Evolutionary conservation across 225 moss, liverwort and hornwort species (phyloP).

Genomic region (Marchantia polymorpha): DNA sequence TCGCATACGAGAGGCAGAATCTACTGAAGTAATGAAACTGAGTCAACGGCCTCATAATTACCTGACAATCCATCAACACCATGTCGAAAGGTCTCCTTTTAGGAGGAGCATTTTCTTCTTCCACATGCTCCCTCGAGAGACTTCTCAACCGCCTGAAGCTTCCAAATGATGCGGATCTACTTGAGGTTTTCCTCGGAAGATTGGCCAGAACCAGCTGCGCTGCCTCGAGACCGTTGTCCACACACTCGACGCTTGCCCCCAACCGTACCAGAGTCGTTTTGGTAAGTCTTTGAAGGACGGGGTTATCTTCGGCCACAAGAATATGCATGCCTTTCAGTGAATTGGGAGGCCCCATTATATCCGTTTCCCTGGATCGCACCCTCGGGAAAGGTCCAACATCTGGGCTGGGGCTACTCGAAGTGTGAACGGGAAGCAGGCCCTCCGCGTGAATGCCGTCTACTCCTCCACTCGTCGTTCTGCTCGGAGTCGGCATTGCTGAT

Average conservation of each 20-base stretch:
- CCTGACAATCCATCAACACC: slow-evolving; percentile 68
- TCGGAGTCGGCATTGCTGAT: slow-evolving; percentile 3
- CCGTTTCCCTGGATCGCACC: slow-evolving; percentile 35
- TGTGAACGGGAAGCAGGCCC: slow-evolving; percentile 15
- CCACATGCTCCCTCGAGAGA: slow-evolving; percentile 34
- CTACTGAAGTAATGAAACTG: not conserved
- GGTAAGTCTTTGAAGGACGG: slow-evolving; percentile 53
- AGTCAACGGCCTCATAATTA: not conserved
- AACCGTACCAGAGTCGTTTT: slow-evolving; percentile 42
- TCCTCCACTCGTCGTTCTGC: not conserved
- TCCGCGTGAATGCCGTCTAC: slow-evolving; percentile 13
- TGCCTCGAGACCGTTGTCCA: slow-evolving; percentile 52
- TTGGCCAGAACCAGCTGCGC: slow-evolving; percentile 38
- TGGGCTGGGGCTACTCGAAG: slow-evolving; percentile 39
- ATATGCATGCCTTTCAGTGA: slow-evolving; percentile 51
- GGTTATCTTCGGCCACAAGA: slow-evolving; percentile 57
- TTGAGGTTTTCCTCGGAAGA: slow-evolving; percentile 33
- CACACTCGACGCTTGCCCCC: slow-evolving; percentile 53
- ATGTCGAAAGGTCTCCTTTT: slow-evolving; percentile 48
- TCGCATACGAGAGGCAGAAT: not conserved
- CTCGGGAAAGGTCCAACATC: slow-evolving; percentile 41
- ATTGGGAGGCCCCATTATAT: slow-evolving; percentile 45
- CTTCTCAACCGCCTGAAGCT: slow-evolving; percentile 41
- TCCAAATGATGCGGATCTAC: slow-evolving; percentile 45
- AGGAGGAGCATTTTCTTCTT: slow-evolving; percentile 24